Conservation (phyloP, 192 early-diverging fungal genomes). For the Coemansia sp. region DNA sequence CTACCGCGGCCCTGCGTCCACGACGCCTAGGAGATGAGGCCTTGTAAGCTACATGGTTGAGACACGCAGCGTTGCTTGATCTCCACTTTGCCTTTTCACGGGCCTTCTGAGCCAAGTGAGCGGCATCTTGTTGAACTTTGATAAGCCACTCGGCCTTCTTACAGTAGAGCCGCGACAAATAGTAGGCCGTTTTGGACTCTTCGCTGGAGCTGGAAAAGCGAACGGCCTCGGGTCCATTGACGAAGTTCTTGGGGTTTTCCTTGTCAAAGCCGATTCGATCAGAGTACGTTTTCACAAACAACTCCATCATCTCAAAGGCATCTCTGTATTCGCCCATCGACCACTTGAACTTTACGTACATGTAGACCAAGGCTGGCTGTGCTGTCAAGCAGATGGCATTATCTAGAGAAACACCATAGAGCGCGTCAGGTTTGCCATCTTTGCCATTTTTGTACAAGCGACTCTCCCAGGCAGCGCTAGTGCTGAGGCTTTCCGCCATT, state of each 20-base stretch:
- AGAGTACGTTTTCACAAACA: slow-evolving; percentile 73
- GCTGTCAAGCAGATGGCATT: slow-evolving; percentile 31
- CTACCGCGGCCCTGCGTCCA: neutral
- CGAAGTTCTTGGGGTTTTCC: slow-evolving; percentile 18
- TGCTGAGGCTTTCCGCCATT: neutral
- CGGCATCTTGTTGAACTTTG: slow-evolving; percentile 31
- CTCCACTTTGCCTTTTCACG: slow-evolving; percentile 25
- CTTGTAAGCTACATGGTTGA: neutral
- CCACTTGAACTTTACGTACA: slow-evolving; percentile 79
- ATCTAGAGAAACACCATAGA: slow-evolving; percentile 23
- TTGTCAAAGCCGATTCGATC: slow-evolving; percentile 40
- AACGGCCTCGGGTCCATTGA: neutral
- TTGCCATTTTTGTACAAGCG: slow-evolving; percentile 20
- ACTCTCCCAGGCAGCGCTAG: slow-evolving; percentile 19
- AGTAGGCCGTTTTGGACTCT: slow-evolving; percentile 10
- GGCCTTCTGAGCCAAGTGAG: slow-evolving; percentile 25
- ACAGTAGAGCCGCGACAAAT: slow-evolving; percentile 81
- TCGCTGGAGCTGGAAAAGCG: slow-evolving; percentile 16
- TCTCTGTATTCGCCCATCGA: slow-evolving; percentile 34
- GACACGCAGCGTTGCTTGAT: neutral
- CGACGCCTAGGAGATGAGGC: neutral
- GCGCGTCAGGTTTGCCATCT: neutral
- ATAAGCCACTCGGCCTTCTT: slow-evolving; percentile 95
- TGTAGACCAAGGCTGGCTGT: slow-evolving; percentile 69
- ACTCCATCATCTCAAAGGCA: slow-evolving; percentile 75